A percentile compares a stretch with the other conserved stretches of the same genome.
phyloP scores from a whole-genome alignment of 2,329 filamentous ascomycete genomes.

The Didymella exigua region DNA sequence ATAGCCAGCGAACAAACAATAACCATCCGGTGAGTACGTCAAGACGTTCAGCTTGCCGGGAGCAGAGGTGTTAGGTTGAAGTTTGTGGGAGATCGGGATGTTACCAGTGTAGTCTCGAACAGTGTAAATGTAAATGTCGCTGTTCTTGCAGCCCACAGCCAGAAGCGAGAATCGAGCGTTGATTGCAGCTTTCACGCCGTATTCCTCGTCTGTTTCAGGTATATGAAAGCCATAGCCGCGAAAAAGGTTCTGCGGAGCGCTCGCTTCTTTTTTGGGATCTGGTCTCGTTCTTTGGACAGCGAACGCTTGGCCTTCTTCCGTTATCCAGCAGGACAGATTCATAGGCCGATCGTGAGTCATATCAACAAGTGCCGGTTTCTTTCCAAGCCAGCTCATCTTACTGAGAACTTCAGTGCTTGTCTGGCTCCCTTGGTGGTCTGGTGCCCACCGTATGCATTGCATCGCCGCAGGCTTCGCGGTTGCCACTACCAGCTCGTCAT shows the following conservation, averaged over 20 bases:
- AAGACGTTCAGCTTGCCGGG: slow-evolving; percentile 77
- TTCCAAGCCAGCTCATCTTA: slow-evolving; percentile 83
- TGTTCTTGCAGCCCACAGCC: slow-evolving; percentile 80
- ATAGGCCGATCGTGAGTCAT: slow-evolving; percentile 96
- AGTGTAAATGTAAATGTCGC: slow-evolving; percentile 85
- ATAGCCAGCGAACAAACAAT: slow-evolving; percentile 93
- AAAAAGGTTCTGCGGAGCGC: slow-evolving; percentile 71
- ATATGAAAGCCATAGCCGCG: slow-evolving; percentile 89
- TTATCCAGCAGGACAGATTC: slow-evolving; percentile 94
- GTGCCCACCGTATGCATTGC: slow-evolving; percentile 94
- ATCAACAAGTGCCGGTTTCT: slow-evolving; percentile 75
- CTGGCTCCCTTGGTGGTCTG: slow-evolving; percentile 79
- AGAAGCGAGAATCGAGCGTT: slow-evolving; percentile 95
- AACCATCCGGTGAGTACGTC: slow-evolving; percentile 91
- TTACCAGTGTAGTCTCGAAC: slow-evolving; percentile 93
- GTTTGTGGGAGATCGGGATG: slow-evolving; percentile 82
- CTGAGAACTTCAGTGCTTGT: slow-evolving; percentile 89
- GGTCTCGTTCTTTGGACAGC: slow-evolving; percentile 75
- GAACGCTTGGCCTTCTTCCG: slow-evolving; percentile 83
- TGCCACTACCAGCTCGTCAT: slow-evolving; percentile 90
- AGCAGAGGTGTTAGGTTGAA: slow-evolving; percentile 71
- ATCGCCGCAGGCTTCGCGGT: slow-evolving; percentile 92
- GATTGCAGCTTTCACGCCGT: slow-evolving; percentile 77
- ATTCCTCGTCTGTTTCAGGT: slow-evolving; percentile 64
- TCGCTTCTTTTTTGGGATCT: slow-evolving; percentile 46